These are phyloP conservation scores for Zangia roseola DNA, from an alignment of 768 basidiomycete genomes.

Conservation along the genomic window DNA sequence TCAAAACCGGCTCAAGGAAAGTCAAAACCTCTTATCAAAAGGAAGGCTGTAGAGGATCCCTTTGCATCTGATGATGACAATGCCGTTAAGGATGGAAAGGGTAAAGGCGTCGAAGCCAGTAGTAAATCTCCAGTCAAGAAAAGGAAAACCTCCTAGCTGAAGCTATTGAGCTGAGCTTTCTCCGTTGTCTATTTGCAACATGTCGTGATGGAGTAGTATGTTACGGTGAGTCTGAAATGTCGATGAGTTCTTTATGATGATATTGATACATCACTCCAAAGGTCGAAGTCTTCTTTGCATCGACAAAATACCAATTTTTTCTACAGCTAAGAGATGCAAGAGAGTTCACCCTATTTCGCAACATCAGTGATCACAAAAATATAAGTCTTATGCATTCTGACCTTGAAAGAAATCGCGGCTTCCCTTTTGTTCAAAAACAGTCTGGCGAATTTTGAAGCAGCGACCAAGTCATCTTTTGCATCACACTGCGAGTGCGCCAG, in stretches of 20 bases:
- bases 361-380: not conserved
- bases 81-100: slow-evolving; percentile 20
- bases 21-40: slow-evolving; percentile 46
- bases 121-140: slow-evolving; percentile 37
- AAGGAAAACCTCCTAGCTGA: slow-evolving; percentile 24
- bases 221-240: too few relatives aligned
- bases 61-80: slow-evolving; percentile 55
- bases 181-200: not conserved
- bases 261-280: too few relatives aligned
- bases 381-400: not conserved
- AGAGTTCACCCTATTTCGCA: too few relatives aligned
- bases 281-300: too few relatives aligned
- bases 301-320: too few relatives aligned
- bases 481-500: slow-evolving; percentile 3
- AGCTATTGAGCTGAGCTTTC: too few relatives aligned
- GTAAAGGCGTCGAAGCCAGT: slow-evolving; percentile 29
- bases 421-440: slow-evolving; percentile 9
- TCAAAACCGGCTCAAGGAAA: slow-evolving; percentile 27
- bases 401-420: not conserved
- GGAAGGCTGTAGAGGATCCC: slow-evolving; percentile 41
- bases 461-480: not conserved
- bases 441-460: slow-evolving; percentile 6
- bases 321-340: too few relatives aligned
- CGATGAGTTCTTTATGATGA: too few relatives aligned
- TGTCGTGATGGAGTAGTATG: not conserved